Evolutionary conservation across 2,329 filamentous ascomycete species (phyloP).

Genomic region (Didymella keratinophila): DNA sequence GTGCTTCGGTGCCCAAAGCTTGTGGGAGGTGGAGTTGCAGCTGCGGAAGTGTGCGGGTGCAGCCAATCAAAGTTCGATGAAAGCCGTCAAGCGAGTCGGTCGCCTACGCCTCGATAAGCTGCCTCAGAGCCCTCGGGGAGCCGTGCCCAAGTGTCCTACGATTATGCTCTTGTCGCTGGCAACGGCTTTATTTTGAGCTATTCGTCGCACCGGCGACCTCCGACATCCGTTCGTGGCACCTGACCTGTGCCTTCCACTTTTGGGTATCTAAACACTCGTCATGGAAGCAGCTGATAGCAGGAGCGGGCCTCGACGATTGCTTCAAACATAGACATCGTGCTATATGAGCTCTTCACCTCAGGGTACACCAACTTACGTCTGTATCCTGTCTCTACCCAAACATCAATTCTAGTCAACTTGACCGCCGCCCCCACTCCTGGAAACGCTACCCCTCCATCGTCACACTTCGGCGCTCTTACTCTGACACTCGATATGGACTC

Average conservation of each 20-base stretch:
- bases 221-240: constrained; percentile 19
- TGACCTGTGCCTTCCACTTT: constrained; percentile 21
- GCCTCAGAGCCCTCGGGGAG: constrained; percentile 3
- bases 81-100: constrained; percentile 20
- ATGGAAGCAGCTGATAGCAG: constrained; percentile 22
- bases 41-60: constrained; percentile 16
- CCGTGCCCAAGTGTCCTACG: neutral
- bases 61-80: constrained; percentile 17
- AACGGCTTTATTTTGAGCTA: constrained; percentile 11
- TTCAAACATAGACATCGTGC: neutral
- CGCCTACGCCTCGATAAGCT: constrained; percentile 24
- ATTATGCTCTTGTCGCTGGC: constrained; percentile 5
- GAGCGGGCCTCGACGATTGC: neutral
- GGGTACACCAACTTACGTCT: neutral
- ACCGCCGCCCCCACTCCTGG: constrained; percentile 14
- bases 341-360: constrained; percentile 2
- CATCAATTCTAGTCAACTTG: neutral
- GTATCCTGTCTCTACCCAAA: neutral
- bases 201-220: constrained; percentile 19
- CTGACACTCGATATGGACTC: constrained; percentile 27
- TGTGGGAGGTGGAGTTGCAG: constrained; percentile 22
- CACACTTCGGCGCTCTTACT: neutral
- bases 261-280: constrained; percentile 13
- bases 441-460: constrained; percentile 14
- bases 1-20: constrained; percentile 18